phyloP scores from a whole-genome alignment of 208 protist species.

The Acanthamoeba healyi region DNA sequence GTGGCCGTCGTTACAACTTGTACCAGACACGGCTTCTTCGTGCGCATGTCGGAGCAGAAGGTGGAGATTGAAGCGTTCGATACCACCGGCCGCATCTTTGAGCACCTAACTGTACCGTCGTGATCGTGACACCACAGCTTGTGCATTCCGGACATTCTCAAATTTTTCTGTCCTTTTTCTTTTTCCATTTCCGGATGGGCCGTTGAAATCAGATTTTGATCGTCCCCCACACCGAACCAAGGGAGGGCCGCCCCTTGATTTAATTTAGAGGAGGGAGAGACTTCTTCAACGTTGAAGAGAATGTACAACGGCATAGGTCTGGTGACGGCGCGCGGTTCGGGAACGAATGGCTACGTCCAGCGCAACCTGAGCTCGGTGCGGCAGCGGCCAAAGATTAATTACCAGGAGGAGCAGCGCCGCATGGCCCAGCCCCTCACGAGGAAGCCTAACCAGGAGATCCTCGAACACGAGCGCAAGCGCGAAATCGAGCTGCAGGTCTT shows the following conservation, averaged over 20 bases:
- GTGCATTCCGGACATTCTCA: background rate
- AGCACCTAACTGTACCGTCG: background rate
- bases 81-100: background rate
- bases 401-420: background rate
- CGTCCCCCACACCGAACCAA: no score
- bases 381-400: slow-evolving; percentile 16
- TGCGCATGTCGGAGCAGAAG: background rate
- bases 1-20: no score
- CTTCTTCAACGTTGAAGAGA: background rate
- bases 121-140: no score
- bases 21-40: slow-evolving; percentile 8
- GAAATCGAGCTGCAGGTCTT: slow-evolving; percentile 83
- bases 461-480: slow-evolving; percentile 87
- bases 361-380: slow-evolving; percentile 84
- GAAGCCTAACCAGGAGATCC: slow-evolving; percentile 83
- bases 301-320: slow-evolving; percentile 93
- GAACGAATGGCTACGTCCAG: slow-evolving; percentile 91
- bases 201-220: no score
- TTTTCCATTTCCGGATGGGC: no score
- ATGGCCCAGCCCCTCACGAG: slow-evolving; percentile 5
- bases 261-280: background rate
- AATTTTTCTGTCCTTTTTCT: background rate
- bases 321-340: slow-evolving; percentile 88
- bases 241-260: no score
- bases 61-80: slow-evolving; percentile 21